Base-by-base conservation (phyloP, 2,329 filamentous ascomycete genomes). In the Hymenoscyphus occultus region DNA sequence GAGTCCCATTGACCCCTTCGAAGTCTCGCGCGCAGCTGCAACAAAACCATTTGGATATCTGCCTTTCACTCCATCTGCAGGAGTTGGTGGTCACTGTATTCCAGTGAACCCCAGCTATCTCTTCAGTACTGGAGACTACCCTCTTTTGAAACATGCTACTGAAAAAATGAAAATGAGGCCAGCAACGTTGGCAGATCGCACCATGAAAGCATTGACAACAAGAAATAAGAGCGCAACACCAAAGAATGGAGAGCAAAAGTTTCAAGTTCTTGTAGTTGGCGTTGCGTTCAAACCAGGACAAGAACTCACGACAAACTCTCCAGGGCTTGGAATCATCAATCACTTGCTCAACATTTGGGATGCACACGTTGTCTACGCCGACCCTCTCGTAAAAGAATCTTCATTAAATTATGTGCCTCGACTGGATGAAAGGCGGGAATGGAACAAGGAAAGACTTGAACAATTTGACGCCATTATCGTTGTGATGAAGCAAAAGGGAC, bases 81-180 rank as follows among this genome's bases (percentile, higher is more conserved):
- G 83, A 10, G 83, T 85, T 5, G 83, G 83, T 1, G 83, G 83
- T 0, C 83, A 85, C 71, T 85, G 83, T 67, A 85, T 85, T 64
- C 83, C 83, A 0, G 78, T 85, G 66, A 85, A 85, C 65, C 83
- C 83, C 0, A 80, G 80, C 74, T 85, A 85, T 68, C 75, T 85
- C 19, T 74, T 85, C 10, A 78, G 78, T 28, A 83, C 80, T 69
- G 80, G 76, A 68, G 71, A 75, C 3, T 79, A 84, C 58, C 83
- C 83, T 2, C 72, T 85, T 0, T 74, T 84, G 2, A 70, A 78
- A 31, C 45, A 32, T 16, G 65, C 65, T 6, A 64, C 62, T 4
- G 59, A 66, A 19, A 66, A 35, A 19, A 66, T 64, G 62, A 35
- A 40, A 14, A 10, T 12, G 5, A 28, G 62, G 35, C 65, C 65